A percentile compares a stretch with the other conserved stretches of the same genome.
Evolutionary conservation across 1,139 yeast species (phyloP).

Genomic region (Candida pseudoviswanathii): DNA sequence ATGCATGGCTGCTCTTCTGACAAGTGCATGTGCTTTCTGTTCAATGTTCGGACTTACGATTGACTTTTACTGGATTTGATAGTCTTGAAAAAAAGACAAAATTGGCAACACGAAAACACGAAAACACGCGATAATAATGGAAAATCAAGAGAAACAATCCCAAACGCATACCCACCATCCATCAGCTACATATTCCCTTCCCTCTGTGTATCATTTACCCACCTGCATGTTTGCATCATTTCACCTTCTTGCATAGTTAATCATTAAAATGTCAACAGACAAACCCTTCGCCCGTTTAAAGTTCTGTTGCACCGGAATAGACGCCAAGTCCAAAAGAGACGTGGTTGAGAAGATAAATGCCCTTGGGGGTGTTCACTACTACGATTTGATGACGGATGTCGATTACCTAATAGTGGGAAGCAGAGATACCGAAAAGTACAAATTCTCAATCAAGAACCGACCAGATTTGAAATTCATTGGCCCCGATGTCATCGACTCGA

Average conservation of each 20-base stretch:
- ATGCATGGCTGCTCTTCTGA: too few species aligned
- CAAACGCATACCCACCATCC: neutral
- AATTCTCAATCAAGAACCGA: slow-evolving; percentile 60
- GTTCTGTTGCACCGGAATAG: slow-evolving; percentile 49
- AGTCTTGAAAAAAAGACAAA: neutral
- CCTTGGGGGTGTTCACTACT: slow-evolving; percentile 66
- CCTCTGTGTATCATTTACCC: neutral
- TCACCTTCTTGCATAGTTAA: neutral
- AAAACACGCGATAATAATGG: neutral
- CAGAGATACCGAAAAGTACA: slow-evolving; percentile 66
- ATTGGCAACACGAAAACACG: neutral
- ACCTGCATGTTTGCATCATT: neutral
- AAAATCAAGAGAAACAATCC: neutral
- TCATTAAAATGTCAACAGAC: slow-evolving; percentile 7
- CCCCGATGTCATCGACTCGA: slow-evolving; percentile 44
- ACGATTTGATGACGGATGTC: slow-evolving; percentile 69
- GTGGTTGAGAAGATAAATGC: slow-evolving; percentile 44
- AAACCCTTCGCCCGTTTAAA: slow-evolving; percentile 36
- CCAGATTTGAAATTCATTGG: slow-evolving; percentile 59
- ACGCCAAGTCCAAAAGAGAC: slow-evolving; percentile 29
- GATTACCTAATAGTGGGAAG: slow-evolving; percentile 69
- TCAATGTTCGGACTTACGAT: neutral
- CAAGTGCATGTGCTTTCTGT: too few species aligned
- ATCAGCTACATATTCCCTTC: neutral
- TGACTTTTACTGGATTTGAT: neutral